These are phyloP conservation scores for Talaromyces ruber DNA, from an alignment of 495 filamentous ascomycete species.

Conservation along the genomic window DNA sequence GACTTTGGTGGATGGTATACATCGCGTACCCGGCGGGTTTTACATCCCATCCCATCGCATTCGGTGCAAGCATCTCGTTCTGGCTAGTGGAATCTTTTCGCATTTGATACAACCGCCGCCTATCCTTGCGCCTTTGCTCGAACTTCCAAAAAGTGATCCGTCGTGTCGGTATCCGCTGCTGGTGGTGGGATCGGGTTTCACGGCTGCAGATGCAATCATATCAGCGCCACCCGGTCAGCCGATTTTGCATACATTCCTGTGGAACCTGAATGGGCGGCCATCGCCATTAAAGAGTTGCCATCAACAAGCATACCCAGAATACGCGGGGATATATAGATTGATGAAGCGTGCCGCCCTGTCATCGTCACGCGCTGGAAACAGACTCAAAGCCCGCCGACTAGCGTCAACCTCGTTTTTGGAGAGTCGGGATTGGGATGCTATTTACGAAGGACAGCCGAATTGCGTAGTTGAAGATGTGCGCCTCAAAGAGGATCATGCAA, in stretches of 20 bases:
- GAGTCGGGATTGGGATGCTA: constrained; percentile 37
- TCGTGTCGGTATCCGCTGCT: constrained; percentile 27
- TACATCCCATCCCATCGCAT: constrained; percentile 43
- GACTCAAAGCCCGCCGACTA: constrained; percentile 20
- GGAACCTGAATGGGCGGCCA: constrained; percentile 47
- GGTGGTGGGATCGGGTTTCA: constrained; percentile 58
- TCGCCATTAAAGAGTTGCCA: constrained; percentile 56
- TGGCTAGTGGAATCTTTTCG: constrained; percentile 58
- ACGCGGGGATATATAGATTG: constrained; percentile 52
- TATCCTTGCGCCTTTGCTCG: constrained; percentile 24
- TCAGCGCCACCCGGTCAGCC: constrained; percentile 40
- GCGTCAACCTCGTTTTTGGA: constrained; percentile 38
- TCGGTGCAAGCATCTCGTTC: constrained; percentile 50
- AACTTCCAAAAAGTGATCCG: constrained; percentile 9
- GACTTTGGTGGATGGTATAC: constrained; percentile 33
- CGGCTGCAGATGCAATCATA: constrained; percentile 55
- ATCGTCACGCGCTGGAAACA: constrained; percentile 11
- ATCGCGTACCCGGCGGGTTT: constrained; percentile 41
- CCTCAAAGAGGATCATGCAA: constrained; percentile 19
- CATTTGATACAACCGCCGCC: constrained; percentile 44
- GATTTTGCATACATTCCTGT: constrained; percentile 56
- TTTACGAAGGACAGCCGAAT: constrained; percentile 55
- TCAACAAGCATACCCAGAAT: constrained; percentile 58
- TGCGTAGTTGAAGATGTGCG: constrained; percentile 39
- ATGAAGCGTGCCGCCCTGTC: constrained; percentile 49